Conservation (phyloP, 2,329 filamentous ascomycete species). For the Cladophialophora immunda region DNA sequence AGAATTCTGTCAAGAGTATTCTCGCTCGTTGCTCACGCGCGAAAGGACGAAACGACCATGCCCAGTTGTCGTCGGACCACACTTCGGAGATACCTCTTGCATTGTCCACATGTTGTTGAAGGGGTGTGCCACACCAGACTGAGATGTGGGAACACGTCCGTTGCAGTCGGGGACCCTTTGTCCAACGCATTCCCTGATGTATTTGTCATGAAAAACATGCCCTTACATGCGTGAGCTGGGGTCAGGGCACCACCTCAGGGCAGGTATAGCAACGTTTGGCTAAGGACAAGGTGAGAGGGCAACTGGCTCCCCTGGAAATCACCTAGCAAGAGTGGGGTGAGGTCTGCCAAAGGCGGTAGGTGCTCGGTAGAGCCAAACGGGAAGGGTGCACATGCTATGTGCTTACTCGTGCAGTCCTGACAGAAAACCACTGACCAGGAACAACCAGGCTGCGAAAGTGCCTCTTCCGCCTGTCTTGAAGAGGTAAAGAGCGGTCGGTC, state of each 20-base stretch:
- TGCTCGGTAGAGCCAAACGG: not conserved
- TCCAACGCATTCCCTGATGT: not conserved
- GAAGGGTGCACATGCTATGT: not conserved
- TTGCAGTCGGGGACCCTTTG: not conserved
- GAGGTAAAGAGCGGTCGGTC: conserved; percentile 6
- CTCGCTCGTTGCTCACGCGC: not conserved
- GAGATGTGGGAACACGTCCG: not conserved
- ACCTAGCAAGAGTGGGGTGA: conserved; percentile 6
- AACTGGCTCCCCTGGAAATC: not conserved
- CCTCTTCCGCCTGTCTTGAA: conserved; percentile 5
- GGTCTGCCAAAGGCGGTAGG: conserved; percentile 7
- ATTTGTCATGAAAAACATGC: not conserved
- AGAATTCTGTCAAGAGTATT: conserved; percentile 2
- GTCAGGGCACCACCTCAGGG: not conserved
- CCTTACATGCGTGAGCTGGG: not conserved
- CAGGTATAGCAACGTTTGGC: not conserved
- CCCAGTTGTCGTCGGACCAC: not conserved
- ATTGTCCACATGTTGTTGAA: not conserved
- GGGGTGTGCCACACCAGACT: not conserved
- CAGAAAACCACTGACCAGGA: not conserved
- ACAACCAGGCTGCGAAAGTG: not conserved
- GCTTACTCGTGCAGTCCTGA: conserved; percentile 11
- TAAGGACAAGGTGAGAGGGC: not conserved
- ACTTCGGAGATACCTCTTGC: not conserved
- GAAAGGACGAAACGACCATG: not conserved